Conservation (phyloP, 352 stramenopile genomes). For the Globisporangium irregulare region DNA sequence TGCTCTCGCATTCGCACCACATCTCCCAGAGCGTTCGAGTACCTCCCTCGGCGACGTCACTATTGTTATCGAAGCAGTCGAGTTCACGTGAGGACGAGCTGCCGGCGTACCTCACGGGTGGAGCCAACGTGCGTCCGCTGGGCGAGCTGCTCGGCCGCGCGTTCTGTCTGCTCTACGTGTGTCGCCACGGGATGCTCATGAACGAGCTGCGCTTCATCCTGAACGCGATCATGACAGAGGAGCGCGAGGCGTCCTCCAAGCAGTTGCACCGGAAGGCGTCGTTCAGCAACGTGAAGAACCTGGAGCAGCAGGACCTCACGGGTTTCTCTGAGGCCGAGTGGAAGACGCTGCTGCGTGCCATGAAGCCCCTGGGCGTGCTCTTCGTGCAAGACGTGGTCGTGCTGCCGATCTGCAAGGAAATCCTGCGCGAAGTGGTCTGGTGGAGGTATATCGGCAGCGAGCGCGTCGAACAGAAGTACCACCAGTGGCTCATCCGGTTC, state of each 20-base stretch:
- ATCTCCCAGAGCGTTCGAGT: conserved; percentile 7
- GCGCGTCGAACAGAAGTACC: conserved; percentile 62
- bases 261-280: conserved; percentile 28
- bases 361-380: conserved; percentile 71
- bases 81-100: conserved; percentile 16
- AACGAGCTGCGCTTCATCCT: conserved; percentile 85
- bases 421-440: conserved; percentile 86
- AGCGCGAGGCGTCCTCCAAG: conserved; percentile 17
- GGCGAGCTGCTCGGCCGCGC: conserved; percentile 71
- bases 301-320: conserved; percentile 25
- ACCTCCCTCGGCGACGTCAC: background rate
- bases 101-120: conserved; percentile 64
- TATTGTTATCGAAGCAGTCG: background rate
- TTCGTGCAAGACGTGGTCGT: conserved; percentile 85
- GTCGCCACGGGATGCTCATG: conserved; percentile 83
- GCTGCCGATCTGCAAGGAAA: conserved; percentile 86
- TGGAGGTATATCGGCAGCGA: conserved; percentile 83
- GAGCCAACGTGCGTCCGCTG: conserved; percentile 49
- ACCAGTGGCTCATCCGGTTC: conserved; percentile 84
- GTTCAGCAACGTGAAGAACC: conserved; percentile 30
- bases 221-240: conserved; percentile 54
- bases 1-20: background rate
- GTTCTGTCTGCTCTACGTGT: conserved; percentile 87
- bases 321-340: conserved; percentile 72
- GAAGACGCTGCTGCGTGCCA: conserved; percentile 64